Base-by-base conservation (phyloP, 768 basidiomycete genomes). In the Lentinula raphanica region DNA sequence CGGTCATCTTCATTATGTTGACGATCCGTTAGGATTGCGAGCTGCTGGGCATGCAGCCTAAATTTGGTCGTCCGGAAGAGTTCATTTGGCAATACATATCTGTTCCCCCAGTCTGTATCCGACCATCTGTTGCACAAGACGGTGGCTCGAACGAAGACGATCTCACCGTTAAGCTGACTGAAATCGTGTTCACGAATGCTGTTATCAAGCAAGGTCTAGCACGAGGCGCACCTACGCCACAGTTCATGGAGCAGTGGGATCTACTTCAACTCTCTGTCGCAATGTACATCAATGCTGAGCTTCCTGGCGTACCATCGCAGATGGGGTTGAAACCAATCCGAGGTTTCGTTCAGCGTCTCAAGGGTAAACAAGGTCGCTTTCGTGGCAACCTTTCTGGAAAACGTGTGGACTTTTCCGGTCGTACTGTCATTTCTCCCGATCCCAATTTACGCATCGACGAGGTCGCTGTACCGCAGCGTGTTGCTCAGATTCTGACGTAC, bases 181-280 rank as follows among this genome's bases (percentile, higher is more conserved):
- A 99, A 72, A 98, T 99, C 53, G 92, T 96, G 3, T 93, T 94
- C 66, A 90, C 88, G 59, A 98, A 98, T 65, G 88, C 90, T 28
- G 79, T 97, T 28, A 93, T 99, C 66, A 92, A 92, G 69, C 87
- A 92, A 64, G 92, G 91, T 7, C 79, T 98, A 11, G 81, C 82
- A 4, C 93, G 92, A 72, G 97, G 97, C 46, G 83, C 88, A 3
- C 90, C 91, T 2, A 94, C 90, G 13, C 83, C 88, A 36, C 89
- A 90, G 62, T 89, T 96, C 65, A 96, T 96, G 92, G 95, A 94
- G 82, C 88, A 96, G 83, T 99, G 97, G 97, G 97, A 98, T 65
- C 94, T 96, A 63, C 79, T 99, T 1, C 94, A 97, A 66, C 80
- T 95, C 49, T 88, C 89, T 15, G 92, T 98, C 25, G 97, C 97